These are phyloP conservation scores for Centella asiatica DNA, from an alignment of 129 eudicot species.

Conservation along the genomic window DNA sequence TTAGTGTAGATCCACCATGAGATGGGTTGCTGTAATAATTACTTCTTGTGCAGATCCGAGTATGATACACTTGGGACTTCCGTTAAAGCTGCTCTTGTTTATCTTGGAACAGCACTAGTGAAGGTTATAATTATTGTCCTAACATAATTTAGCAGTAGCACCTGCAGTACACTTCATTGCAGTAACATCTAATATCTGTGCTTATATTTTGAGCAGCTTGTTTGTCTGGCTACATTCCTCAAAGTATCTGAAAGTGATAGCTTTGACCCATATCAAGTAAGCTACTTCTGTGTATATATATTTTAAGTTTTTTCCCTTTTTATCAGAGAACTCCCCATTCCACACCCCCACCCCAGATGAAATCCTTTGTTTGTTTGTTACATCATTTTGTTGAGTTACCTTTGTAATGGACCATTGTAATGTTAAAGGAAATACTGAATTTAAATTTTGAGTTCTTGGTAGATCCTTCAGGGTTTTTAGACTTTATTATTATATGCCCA, in stretches of 20 bases:
- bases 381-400: no score
- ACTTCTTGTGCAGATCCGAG: constrained; percentile 59
- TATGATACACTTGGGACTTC: constrained; percentile 96
- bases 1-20: background rate
- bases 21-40: constrained; percentile 7
- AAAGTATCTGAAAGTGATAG: constrained; percentile 85
- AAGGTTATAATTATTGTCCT: constrained; percentile 39
- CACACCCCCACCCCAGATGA: no score
- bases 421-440: no score
- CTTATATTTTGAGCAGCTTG: constrained; percentile 49
- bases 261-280: constrained; percentile 92
- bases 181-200: constrained; percentile 10
- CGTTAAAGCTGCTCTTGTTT: constrained; percentile 73
- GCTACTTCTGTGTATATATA: background rate
- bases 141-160: background rate
- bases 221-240: constrained; percentile 91
- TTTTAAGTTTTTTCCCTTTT: background rate
- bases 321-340: no score
- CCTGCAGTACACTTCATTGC: constrained; percentile 2
- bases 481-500: no score
- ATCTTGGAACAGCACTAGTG: constrained; percentile 75
- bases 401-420: no score
- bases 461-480: no score
- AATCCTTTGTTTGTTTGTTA: no score
- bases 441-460: no score